Evolutionary conservation across 2,329 filamentous ascomycete species (phyloP).

Genomic region (Tolypocladium paradoxum): DNA sequence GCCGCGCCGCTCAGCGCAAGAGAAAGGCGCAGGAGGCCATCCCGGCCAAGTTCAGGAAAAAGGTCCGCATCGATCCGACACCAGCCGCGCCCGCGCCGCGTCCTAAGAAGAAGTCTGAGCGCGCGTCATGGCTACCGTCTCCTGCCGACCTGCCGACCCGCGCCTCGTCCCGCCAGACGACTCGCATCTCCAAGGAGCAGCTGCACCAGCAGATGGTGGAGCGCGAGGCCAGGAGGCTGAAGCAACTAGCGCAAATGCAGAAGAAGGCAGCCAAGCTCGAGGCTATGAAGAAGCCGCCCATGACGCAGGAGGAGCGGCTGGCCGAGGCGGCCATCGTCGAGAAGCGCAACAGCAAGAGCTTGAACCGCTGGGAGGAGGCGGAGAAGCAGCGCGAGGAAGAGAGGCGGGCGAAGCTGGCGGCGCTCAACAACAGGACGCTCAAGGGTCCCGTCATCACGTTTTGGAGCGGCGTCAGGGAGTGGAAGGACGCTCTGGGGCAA

Average conservation of each 20-base stretch:
- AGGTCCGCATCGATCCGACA: constrained; percentile 57
- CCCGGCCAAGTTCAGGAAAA: constrained; percentile 61
- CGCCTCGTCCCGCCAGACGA: constrained; percentile 47
- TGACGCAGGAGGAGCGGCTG: constrained; percentile 81
- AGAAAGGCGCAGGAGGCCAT: constrained; percentile 70
- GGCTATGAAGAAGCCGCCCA: constrained; percentile 63
- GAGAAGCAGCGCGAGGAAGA: constrained; percentile 84
- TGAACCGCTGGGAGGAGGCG: constrained; percentile 88
- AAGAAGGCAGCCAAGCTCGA: constrained; percentile 59
- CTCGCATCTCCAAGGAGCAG: constrained; percentile 48
- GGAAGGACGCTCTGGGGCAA: constrained; percentile 64
- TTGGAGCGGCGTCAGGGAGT: constrained; percentile 85
- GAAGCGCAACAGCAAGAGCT: constrained; percentile 75
- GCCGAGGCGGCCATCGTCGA: constrained; percentile 76
- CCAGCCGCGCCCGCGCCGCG: constrained; percentile 32
- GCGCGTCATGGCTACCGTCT: constrained; percentile 47
- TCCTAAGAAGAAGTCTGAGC: constrained; percentile 50
- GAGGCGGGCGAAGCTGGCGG: constrained; percentile 70
- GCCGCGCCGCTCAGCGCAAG: constrained; percentile 59
- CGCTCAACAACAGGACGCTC: constrained; percentile 75
- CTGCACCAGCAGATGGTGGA: constrained; percentile 63
- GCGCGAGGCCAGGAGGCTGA: constrained; percentile 58
- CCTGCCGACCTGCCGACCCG: constrained; percentile 44
- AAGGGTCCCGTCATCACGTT: constrained; percentile 83
- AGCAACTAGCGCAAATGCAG: constrained; percentile 58